phyloP scores from a whole-genome alignment of 345 rosid genomes.

The Syzygium grande region DNA sequence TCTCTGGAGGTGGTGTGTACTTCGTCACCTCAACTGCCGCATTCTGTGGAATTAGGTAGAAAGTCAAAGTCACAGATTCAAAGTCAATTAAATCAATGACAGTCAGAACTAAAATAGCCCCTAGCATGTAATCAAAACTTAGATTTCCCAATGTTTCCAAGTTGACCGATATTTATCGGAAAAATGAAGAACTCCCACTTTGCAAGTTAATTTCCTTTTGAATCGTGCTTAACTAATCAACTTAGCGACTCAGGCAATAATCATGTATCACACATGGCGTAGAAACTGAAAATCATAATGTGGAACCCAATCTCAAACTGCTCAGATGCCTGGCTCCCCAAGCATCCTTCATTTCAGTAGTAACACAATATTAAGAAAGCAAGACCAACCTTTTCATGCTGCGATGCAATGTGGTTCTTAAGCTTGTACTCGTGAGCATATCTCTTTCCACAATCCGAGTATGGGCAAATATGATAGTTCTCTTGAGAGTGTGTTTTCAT shows the following conservation, averaged over 20 bases:
- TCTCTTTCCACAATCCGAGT: slow-evolving; percentile 88
- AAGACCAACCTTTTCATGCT: slow-evolving; percentile 70
- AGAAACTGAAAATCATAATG: not conserved
- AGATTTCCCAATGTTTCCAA: not conserved
- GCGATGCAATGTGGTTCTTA: slow-evolving; percentile 71
- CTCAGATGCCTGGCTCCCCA: not conserved
- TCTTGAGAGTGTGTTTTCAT: slow-evolving; percentile 99
- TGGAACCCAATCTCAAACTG: not conserved
- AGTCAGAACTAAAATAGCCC: not conserved
- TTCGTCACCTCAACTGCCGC: slow-evolving; percentile 41
- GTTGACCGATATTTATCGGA: not conserved
- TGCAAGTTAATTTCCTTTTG: not conserved
- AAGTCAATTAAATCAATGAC: not conserved
- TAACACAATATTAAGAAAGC: not conserved
- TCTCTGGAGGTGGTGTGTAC: slow-evolving; percentile 46
- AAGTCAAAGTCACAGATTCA: not conserved
- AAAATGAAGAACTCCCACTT: not conserved
- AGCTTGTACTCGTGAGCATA: slow-evolving; percentile 98
- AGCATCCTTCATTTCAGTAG: not conserved
- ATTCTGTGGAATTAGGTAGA: slow-evolving; percentile 25
- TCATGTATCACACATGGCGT: not conserved
- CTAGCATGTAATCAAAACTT: not conserved
- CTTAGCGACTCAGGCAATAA: not conserved
- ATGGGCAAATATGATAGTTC: slow-evolving; percentile 93
- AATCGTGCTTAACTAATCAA: not conserved